Base-by-base conservation (phyloP, 495 filamentous ascomycete genomes). In the Podospora comata region DNA sequence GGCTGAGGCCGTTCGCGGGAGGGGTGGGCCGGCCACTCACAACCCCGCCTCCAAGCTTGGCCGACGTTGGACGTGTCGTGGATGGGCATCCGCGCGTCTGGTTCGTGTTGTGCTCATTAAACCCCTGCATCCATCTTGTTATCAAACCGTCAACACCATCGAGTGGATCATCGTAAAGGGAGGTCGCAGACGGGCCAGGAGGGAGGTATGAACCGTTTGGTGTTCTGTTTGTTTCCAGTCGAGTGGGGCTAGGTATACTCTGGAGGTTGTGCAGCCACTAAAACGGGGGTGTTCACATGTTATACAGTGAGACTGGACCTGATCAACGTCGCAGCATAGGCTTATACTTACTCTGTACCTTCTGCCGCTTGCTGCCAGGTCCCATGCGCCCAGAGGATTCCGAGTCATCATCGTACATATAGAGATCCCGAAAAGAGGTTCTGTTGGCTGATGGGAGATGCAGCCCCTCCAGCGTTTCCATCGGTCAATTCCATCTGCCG, bases 51-150 rank as follows among this genome's bases (percentile, higher is more conserved):
- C 59, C 66, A 48, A 60, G 63, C 66, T 62, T 34, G 26, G 60
- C 60, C 60, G 18, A 62, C 58, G 32, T 56, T 60, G 64, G 28
- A 62, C 71, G 66, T 65, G 63, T 65, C 60, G 55, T 28, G 19
- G 57, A 67, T 39, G 39, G 19, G 18, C 30, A 28, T 62, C 67
- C 32, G 66, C 71, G 70, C 73, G 71, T 73, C 65, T 69, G 60
- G 56, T 72, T 70, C 73, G 73, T 67, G 71, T 72, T 27, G 60
- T 34, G 55, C 30, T 62, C 60, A 62, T 62, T 62, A 28, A 62
- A 62, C 60, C 60, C 60, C 60, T 62, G 60, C 60, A 62, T 62
- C 23, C 23, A 28, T n/a, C 6, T 2, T 27, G 16, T 32, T 27
- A 30, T 30, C 60, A 62, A 48, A 30, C 30, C 27, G 11, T 27